phyloP scores from a whole-genome alignment of 495 filamentous ascomycete species.

The Hamigera avellanea region DNA sequence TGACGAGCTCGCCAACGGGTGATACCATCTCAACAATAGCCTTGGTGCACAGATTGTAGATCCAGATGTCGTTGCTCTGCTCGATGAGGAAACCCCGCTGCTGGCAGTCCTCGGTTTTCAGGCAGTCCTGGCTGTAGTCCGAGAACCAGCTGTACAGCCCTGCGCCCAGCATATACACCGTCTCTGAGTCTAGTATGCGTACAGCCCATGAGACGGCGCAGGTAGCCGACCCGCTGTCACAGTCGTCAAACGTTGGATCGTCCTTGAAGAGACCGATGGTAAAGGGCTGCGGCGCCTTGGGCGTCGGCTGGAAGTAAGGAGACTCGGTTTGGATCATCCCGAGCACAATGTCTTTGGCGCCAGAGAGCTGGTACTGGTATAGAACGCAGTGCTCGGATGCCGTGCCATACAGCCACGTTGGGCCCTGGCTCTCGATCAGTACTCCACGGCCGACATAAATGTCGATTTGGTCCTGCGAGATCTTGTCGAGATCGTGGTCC shows the following conservation, averaged over 20 bases:
- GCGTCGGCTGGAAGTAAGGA: constrained; percentile 52
- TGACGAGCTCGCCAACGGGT: too few species aligned
- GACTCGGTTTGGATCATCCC: constrained; percentile 74
- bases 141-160: constrained; percentile 56
- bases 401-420: constrained; percentile 54
- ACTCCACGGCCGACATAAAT: constrained; percentile 51
- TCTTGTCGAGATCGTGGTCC: constrained; percentile 54
- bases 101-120: constrained; percentile 22
- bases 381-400: constrained; percentile 58
- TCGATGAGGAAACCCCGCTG: constrained; percentile 13
- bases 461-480: constrained; percentile 40
- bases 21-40: constrained; percentile 57
- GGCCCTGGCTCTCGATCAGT: constrained; percentile 35
- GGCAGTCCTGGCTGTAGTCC: constrained; percentile 24
- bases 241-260: constrained; percentile 43
- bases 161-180: constrained; percentile 34
- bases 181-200: constrained; percentile 43
- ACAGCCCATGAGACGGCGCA: constrained; percentile 53
- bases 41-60: constrained; percentile 66
- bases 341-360: constrained; percentile 54
- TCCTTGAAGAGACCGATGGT: constrained; percentile 25
- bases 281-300: constrained; percentile 44
- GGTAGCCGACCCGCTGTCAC: constrained; percentile 22
- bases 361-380: constrained; percentile 65
- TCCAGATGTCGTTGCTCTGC: constrained; percentile 34